Percentiles rank a stretch among this genome's conserved stretches.
Evolutionary conservation across 441 rosid genomes (phyloP).

Genomic region (Theobroma grandiflorum): DNA sequence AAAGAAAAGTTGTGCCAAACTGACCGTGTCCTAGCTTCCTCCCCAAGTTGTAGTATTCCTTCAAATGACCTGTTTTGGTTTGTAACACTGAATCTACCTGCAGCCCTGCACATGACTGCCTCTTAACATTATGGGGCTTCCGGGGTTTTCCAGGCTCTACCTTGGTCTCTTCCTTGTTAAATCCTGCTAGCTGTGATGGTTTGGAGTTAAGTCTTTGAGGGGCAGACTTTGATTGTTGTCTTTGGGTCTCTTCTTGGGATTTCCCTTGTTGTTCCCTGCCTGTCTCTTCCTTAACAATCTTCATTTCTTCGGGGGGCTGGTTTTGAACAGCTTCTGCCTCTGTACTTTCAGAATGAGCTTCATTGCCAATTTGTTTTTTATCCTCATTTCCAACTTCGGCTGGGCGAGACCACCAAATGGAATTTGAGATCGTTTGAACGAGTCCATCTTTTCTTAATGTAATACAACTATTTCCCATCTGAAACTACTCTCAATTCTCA

Average conservation of each 20-base stretch:
- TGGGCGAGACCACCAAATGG: conserved; percentile 41
- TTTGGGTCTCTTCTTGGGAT: conserved; percentile 31
- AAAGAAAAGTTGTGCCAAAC: conserved; percentile 68
- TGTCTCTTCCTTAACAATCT: conserved; percentile 54
- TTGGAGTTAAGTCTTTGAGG: conserved; percentile 16
- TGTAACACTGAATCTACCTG: conserved; percentile 54
- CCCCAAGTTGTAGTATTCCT: conserved; percentile 59
- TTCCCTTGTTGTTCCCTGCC: conserved; percentile 24
- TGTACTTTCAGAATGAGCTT: conserved; percentile 21
- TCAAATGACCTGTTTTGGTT: conserved; percentile 61
- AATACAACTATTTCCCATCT: conserved; percentile 72
- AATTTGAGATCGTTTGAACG: conserved; percentile 47
- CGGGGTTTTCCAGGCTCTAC: conserved; percentile 37
- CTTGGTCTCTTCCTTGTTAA: conserved; percentile 31
- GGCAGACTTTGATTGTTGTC: conserved; percentile 4
- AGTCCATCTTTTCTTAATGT: conserved; percentile 47
- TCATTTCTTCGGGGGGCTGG: conserved; percentile 52
- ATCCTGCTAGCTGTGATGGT: not conserved
- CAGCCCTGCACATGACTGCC: conserved; percentile 54
- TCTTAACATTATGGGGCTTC: conserved; percentile 51
- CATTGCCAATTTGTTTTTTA: conserved; percentile 14
- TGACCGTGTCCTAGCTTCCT: conserved; percentile 69
- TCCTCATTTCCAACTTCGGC: conserved; percentile 21
- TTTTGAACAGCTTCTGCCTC: conserved; percentile 40
- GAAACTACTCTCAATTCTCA: conserved; percentile 38